phyloP scores from a whole-genome alignment of 257 asterid species.

The Nicotiana benthamiana region DNA sequence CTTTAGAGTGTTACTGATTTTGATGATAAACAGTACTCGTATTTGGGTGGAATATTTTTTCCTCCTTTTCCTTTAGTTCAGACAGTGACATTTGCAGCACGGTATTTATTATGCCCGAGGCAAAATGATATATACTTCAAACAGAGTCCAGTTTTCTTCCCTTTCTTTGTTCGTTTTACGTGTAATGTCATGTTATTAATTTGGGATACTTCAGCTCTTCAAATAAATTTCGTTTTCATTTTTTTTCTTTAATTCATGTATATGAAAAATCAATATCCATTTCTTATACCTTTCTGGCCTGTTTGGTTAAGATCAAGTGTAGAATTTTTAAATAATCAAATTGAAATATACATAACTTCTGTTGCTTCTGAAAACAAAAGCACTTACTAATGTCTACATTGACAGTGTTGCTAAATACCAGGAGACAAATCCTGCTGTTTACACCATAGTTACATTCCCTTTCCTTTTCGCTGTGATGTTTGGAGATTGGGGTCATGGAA shows the following conservation, averaged over 20 bases:
- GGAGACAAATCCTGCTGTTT: constrained; percentile 99
- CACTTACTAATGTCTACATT: constrained; percentile 4
- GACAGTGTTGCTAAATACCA: constrained; percentile 89
- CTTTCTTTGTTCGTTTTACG: background rate
- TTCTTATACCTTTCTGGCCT: background rate
- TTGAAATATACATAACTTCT: background rate
- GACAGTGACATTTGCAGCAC: background rate
- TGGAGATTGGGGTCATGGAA: constrained; percentile 99
- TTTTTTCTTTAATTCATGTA: background rate
- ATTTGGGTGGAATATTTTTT: background rate
- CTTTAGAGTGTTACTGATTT: background rate
- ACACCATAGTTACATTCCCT: constrained; percentile 83
- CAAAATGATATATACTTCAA: background rate
- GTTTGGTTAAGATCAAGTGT: background rate
- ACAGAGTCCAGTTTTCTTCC: background rate
- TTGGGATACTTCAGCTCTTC: background rate
- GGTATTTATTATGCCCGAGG: background rate
- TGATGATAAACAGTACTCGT: background rate
- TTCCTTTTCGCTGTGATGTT: constrained; percentile 99
- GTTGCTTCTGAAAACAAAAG: constrained; percentile 5
- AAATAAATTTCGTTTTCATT: background rate
- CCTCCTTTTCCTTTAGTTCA: background rate
- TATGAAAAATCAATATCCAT: background rate
- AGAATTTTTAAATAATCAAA: background rate
- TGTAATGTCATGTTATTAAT: background rate